A percentile compares a stretch with the other conserved stretches of the same genome.
phyloP scores from a whole-genome alignment of 371 early-diverging fungal genomes.

The Rhizopus stolonifer region DNA sequence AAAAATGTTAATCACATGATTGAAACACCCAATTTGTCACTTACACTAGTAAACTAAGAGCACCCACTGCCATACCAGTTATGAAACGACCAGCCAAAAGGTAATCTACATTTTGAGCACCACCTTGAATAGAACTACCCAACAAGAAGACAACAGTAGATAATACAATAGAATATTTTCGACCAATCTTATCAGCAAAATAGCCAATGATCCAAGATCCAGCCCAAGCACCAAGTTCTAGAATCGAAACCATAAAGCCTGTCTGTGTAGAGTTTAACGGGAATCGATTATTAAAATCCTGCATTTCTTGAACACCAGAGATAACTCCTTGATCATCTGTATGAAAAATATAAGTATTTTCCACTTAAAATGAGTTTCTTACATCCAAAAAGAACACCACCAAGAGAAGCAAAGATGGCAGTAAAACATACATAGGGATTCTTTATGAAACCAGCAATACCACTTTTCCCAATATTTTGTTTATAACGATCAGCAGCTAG shows the following conservation, averaged over 20 bases:
- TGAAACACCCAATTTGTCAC: not conserved
- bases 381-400: constrained; percentile 49
- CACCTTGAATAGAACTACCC: constrained; percentile 69
- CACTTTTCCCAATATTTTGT: constrained; percentile 1
- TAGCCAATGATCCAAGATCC: constrained; percentile 56
- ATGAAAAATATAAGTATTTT: no score
- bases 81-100: constrained; percentile 75
- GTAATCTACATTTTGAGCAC: constrained; percentile 50
- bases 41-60: constrained; percentile 75
- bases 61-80: constrained; percentile 83
- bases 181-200: constrained; percentile 65
- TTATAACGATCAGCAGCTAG: not conserved
- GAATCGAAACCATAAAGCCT: constrained; percentile 55
- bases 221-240: constrained; percentile 59
- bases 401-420: constrained; percentile 46
- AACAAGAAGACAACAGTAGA: constrained; percentile 61
- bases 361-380: not conserved
- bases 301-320: constrained; percentile 46
- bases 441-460: constrained; percentile 33
- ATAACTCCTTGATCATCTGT: constrained; percentile 53
- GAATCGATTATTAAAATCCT: constrained; percentile 29
- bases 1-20: not conserved
- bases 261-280: constrained; percentile 32
- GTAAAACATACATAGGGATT: constrained; percentile 45
- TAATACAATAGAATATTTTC: constrained; percentile 70